Base-by-base conservation (phyloP, 169 alveolate species). In the Cryptosporidium ubiquitum region DNA sequence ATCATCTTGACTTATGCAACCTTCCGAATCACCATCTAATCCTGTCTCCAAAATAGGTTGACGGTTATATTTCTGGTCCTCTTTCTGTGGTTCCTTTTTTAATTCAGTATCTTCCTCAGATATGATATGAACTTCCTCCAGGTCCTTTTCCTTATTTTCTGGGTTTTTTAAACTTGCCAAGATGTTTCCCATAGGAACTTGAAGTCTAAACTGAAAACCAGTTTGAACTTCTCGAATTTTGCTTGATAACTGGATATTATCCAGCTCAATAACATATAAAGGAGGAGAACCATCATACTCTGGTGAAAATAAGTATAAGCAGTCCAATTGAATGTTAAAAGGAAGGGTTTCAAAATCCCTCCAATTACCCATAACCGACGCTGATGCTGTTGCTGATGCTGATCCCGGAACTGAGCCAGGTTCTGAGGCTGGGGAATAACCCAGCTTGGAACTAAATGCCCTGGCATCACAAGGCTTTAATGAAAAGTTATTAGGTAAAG, bases 221-320 rank as follows among this genome's bases (percentile, higher is more conserved):
- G 79, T 42, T 9, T 79, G 89, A 20, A 79, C 75, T 26, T 79
- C 89, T 23, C 89, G 35, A 42, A 79, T 79, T 29, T 79, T 79
- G 18, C 89, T 79, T 14, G 89, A 79, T 6, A 79, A 47, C 68
- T 79, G 89, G 12, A 79, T 79, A 35, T 79, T 79, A 37, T 79
- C 89, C 55, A 79, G 29, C 40, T 79, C 89, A 42, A 79, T 61
- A 29, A 61, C 89, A 61, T 61, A 79, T 29, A 42, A 26, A 5
- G 89, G 89, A 61, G 68, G 75, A 14, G 73, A 61, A 31, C 58
- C 89, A 49, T 79, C 89, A 26, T 79, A 79, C 18, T 79, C 89
- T 16, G 89, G 89, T 7, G 89, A 61, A 31, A 79, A 79, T 23
- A 79, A 20, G n/a, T 79, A 79, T 20, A 79, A 31, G 18, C 89